These are phyloP conservation scores for Pleurotus tuber-regium DNA, from an alignment of 768 basidiomycete species.

Conservation along the genomic window DNA sequence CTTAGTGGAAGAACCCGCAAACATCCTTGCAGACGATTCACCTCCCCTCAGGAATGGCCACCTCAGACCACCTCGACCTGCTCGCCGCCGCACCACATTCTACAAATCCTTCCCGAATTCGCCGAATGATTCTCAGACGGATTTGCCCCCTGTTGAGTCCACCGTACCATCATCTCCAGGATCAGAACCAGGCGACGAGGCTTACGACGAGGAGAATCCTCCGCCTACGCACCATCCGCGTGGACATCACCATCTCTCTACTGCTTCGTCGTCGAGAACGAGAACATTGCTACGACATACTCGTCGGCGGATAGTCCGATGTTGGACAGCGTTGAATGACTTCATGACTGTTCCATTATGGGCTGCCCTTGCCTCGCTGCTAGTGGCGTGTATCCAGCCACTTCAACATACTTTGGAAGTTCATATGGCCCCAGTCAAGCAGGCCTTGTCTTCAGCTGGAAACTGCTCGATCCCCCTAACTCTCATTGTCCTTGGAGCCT, in stretches of 20 bases:
- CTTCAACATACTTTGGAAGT: slow-evolving; percentile 69
- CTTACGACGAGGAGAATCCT: slow-evolving; percentile 14
- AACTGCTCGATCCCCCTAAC: slow-evolving; percentile 87
- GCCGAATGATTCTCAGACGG: slow-evolving; percentile 35
- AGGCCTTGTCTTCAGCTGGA: slow-evolving; percentile 65
- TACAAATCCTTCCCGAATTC: slow-evolving; percentile 71
- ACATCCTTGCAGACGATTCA: slow-evolving; percentile 8
- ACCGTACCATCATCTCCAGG: slow-evolving; percentile 5
- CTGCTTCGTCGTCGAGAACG: background rate
- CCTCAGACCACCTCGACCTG: slow-evolving; percentile 15
- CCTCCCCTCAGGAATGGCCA: slow-evolving; percentile 2
- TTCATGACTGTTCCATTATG: slow-evolving; percentile 92
- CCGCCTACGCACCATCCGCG: slow-evolving; percentile 8
- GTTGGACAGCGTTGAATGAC: slow-evolving; percentile 45
- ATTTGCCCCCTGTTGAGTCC: slow-evolving; percentile 30
- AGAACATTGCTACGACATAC: slow-evolving; percentile 19
- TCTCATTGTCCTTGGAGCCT: slow-evolving; percentile 88
- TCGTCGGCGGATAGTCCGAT: slow-evolving; percentile 21
- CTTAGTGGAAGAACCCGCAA: slow-evolving; percentile 1
- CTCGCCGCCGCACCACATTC: slow-evolving; percentile 36
- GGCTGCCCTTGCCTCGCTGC: slow-evolving; percentile 69
- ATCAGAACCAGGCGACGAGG: slow-evolving; percentile 25
- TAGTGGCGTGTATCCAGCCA: slow-evolving; percentile 76
- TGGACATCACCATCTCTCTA: slow-evolving; percentile 1
- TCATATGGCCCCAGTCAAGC: slow-evolving; percentile 63